Conservation (phyloP, 2,329 filamentous ascomycete species). For the Pseudohalonectria lignicola region DNA sequence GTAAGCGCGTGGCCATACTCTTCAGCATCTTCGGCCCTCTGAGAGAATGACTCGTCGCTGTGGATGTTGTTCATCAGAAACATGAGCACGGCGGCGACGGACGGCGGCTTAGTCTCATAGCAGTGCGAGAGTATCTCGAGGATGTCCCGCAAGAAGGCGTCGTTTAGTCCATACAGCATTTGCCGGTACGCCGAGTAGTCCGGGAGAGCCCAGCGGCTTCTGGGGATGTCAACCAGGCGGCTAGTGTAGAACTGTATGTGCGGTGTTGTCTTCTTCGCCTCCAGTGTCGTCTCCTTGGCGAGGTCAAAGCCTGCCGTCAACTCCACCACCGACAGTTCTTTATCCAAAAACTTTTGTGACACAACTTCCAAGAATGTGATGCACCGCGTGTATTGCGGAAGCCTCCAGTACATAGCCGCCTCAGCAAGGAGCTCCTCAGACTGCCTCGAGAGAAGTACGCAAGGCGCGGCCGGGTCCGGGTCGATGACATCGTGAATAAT, state of each 20-base stretch:
- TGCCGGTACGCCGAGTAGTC: constrained; percentile 65
- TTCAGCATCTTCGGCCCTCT: constrained; percentile 56
- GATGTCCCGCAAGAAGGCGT: constrained; percentile 66
- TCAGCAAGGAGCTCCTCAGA: constrained; percentile 78
- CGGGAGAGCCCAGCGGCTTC: constrained; percentile 54
- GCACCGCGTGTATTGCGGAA: constrained; percentile 71
- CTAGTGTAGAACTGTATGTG: constrained; percentile 39
- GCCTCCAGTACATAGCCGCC: constrained; percentile 76
- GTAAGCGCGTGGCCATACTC: constrained; percentile 63
- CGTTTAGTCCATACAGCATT: constrained; percentile 63
- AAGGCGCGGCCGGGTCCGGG: constrained; percentile 27
- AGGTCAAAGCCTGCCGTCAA: constrained; percentile 76
- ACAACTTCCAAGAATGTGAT: constrained; percentile 78
- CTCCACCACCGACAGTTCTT: constrained; percentile 70
- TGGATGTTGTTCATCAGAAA: constrained; percentile 72
- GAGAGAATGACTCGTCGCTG: constrained; percentile 63
- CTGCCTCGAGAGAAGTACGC: constrained; percentile 56
- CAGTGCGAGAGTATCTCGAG: constrained; percentile 82
- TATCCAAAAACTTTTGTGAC: constrained; percentile 73
- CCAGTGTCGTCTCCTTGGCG: constrained; percentile 53
- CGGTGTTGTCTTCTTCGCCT: constrained; percentile 52
- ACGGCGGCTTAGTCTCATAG: constrained; percentile 79
- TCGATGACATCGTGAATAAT: constrained; percentile 45
- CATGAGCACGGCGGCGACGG: constrained; percentile 63
- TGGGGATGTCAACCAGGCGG: constrained; percentile 44